Evolutionary conservation across 2,329 filamentous ascomycete species (phyloP).

Genomic region (Fusarium avenaceum): DNA sequence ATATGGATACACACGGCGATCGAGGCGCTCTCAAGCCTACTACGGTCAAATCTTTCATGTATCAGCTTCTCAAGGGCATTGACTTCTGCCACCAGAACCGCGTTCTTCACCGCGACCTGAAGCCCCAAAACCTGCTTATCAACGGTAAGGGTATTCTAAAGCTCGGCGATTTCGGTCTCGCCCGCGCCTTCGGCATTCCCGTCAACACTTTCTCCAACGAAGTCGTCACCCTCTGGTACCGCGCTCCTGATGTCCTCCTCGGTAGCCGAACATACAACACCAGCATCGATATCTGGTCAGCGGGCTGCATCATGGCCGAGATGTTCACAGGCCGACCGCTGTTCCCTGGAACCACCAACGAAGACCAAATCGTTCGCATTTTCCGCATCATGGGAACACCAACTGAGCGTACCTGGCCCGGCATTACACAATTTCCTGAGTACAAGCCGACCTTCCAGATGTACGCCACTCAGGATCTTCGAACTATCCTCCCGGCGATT

Average conservation of each 20-base stretch:
- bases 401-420: slow-evolving; percentile 94
- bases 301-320: slow-evolving; percentile 99
- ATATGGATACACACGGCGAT: slow-evolving; percentile 95
- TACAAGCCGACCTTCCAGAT: slow-evolving; percentile 97
- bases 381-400: slow-evolving; percentile 99
- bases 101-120: slow-evolving; percentile 93
- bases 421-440: slow-evolving; percentile 94
- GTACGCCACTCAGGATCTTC: slow-evolving; percentile 91
- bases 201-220: slow-evolving; percentile 99
- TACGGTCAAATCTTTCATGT: slow-evolving; percentile 99
- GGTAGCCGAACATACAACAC: slow-evolving; percentile 98
- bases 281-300: slow-evolving; percentile 99
- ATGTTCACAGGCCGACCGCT: slow-evolving; percentile 97
- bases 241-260: slow-evolving; percentile 93
- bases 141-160: slow-evolving; percentile 92
- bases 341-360: slow-evolving; percentile 97
- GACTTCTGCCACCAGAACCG: slow-evolving; percentile 98
- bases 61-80: slow-evolving; percentile 93
- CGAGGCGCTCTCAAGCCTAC: slow-evolving; percentile 87
- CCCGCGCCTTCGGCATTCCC: slow-evolving; percentile 94
- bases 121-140: slow-evolving; percentile 96
- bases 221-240: slow-evolving; percentile 97
- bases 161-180: slow-evolving; percentile 93
- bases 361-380: slow-evolving; percentile 96
- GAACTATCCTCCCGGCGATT: slow-evolving; percentile 89